Evolutionary conservation across 2,329 filamentous ascomycete genomes (phyloP).

Genomic region (Epichloe baconii): DNA sequence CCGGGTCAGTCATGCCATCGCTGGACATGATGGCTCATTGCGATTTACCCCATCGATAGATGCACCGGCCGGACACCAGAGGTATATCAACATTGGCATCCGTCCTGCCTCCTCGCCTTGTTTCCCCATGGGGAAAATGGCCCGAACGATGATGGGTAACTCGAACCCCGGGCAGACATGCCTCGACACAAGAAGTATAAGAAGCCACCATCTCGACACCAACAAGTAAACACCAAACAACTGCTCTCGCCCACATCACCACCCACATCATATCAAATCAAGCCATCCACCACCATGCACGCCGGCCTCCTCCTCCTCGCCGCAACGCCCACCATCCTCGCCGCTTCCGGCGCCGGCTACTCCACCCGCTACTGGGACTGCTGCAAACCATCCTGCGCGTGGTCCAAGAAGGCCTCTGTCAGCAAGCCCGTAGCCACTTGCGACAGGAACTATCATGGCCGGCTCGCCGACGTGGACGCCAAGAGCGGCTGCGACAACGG

Average conservation of each 20-base stretch:
- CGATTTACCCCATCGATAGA: no score
- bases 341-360: conserved; percentile 16
- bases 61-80: no score
- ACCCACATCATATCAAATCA: background rate
- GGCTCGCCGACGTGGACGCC: conserved; percentile 34
- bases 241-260: background rate
- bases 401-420: conserved; percentile 43
- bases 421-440: conserved; percentile 38
- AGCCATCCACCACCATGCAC: background rate
- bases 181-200: no score
- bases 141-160: no score
- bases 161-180: no score
- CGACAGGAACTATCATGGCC: conserved; percentile 35
- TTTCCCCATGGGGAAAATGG: no score
- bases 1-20: no score
- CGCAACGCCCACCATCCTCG: conserved; percentile 12
- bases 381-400: conserved; percentile 56
- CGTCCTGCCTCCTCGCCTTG: no score
- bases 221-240: background rate
- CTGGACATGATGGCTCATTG: no score
- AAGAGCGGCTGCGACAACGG: conserved; percentile 44
- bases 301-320: conserved; percentile 1
- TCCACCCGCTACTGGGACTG: conserved; percentile 46
- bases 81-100: no score
- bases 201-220: background rate